phyloP scores from a whole-genome alignment of 768 basidiomycete species.

The Trametes villosa region DNA sequence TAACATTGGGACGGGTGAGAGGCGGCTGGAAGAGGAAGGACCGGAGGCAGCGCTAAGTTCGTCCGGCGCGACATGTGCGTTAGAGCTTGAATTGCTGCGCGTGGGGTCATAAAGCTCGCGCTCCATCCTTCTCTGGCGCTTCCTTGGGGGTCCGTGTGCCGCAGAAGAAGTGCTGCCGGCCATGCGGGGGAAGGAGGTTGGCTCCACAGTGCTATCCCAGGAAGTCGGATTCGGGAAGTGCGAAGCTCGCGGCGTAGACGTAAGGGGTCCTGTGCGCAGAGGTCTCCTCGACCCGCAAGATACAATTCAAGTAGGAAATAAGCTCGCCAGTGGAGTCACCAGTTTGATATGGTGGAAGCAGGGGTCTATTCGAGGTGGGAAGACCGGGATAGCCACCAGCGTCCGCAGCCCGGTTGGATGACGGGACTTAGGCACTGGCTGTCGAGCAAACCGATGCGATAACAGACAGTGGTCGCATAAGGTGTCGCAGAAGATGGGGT shows the following conservation, averaged over 20 bases:
- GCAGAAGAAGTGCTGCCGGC: neutral
- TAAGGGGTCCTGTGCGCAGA: too few species aligned
- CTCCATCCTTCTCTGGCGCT: conserved; percentile 22
- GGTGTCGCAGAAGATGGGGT: too few species aligned
- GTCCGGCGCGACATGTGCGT: conserved; percentile 1
- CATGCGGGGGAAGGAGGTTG: neutral
- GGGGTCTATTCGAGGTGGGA: too few species aligned
- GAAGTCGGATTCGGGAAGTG: neutral
- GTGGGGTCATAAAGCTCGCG: neutral
- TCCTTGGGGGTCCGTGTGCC: conserved; percentile 20
- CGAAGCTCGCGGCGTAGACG: neutral
- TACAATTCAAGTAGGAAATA: too few species aligned
- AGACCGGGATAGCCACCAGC: too few species aligned
- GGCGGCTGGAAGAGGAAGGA: neutral
- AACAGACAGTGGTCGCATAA: too few species aligned
- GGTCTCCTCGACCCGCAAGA: too few species aligned
- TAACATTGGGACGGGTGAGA: neutral
- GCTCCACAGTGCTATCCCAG: neutral
- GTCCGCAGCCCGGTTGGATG: too few species aligned
- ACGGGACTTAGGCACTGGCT: too few species aligned
- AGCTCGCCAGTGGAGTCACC: too few species aligned
- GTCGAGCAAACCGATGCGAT: too few species aligned
- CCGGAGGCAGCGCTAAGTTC: neutral
- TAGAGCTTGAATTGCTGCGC: neutral
- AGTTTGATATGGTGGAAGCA: too few species aligned